Base-by-base conservation (phyloP, 352 stramenopile genomes). In the Phytophthora lateralis region DNA sequence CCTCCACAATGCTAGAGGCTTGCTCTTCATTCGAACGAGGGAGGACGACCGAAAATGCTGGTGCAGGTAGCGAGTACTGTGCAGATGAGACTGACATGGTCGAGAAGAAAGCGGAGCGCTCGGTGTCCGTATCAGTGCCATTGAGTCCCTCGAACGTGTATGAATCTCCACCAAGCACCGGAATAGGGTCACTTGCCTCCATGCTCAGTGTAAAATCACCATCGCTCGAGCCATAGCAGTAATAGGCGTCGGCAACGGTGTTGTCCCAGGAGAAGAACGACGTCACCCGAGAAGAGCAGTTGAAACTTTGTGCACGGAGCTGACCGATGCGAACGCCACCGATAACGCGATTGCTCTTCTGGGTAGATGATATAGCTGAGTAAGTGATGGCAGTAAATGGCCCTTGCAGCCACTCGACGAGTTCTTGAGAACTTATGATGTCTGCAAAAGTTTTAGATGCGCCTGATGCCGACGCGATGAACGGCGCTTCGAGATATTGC, bases 321-420 rank as follows among this genome's bases (percentile, higher is more conserved):
- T 85, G 73, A 0, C 73, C 78, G 52, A 88, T 66, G 26, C 73
- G 70, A 37, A 85, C 66, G 15, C 62, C 75, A 24, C 78, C 78
- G 12, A 88, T 54, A 42, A 87, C 65, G 35, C 41, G 70, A 26
- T 62, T 62, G 27, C 59, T 80, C 20, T 39, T 75, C 24, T 69
- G 53, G 11, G 29, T 27, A 17, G 44, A 50, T 21, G 30, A 54
- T 10, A 18, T 4, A 27, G 24, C 5, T 45, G 4, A 9, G 24
- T 69, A 69, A 17, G 46, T 47, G 18, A 54, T 30, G 17, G 39
- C 38, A 27, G 64, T 7, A 26, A 69, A 64, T 27, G 60, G 46
- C 2, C 46, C 60, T 20, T 59, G 48, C 18, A 69, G 18, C 60
- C 60, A 69, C 38, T 64, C 54, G 2, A 60, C 37, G 8, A 64